Evolutionary conservation across 192 early-diverging fungal species (phyloP), one percentile per base, ranked within the genome.

Genomic region (Coemansia sp.): DNA sequence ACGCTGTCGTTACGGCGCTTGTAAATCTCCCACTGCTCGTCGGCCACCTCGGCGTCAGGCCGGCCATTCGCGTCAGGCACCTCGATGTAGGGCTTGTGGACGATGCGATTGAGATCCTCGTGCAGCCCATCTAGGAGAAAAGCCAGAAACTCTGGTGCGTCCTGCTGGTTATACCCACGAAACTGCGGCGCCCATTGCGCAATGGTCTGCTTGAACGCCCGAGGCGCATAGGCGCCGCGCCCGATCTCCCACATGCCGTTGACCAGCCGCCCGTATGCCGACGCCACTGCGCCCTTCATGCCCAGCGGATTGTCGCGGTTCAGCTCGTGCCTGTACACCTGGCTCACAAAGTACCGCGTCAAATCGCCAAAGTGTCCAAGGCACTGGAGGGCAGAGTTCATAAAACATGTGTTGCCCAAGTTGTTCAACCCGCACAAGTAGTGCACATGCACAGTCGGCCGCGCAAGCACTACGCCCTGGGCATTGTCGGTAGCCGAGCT

Each of bases 311-410:
- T 91, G 9, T 85, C 85, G 37, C 64, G 67, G 66, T 91, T 91
- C 26, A 91, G 62, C 34, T 91, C 89, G 14, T 69, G 56, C 17
- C 70, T 80, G 62, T 87, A 87, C 17, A 70, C 74, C 32, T 69
- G 67, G 19, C 81, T 74, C 57, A 88, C 69, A 62, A 91, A 84
- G 62, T 84, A 91, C 22, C 73, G 72, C 17, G 83, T 83, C 18
- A 94, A 80, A 29, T 85, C 80, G 7, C 82, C 63, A 44, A 88
- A 88, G 57, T 91, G 88, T 38, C 87, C 87, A 36, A 97, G 73
- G 60, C 95, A 97, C 76, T 95, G 93, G n/a, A 95, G 67, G 9
- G 90, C 91, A 6, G 89, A 89, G 74, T 93, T 93, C 93, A 94
- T 94, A 62, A 89, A 94, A 76, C 93, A 94, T 0, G 93, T 93